Evolutionary conservation across 2,329 filamentous ascomycete species (phyloP), one percentile per base, ranked within the genome.

Genomic region (Cladosporium sphaerospermum): DNA sequence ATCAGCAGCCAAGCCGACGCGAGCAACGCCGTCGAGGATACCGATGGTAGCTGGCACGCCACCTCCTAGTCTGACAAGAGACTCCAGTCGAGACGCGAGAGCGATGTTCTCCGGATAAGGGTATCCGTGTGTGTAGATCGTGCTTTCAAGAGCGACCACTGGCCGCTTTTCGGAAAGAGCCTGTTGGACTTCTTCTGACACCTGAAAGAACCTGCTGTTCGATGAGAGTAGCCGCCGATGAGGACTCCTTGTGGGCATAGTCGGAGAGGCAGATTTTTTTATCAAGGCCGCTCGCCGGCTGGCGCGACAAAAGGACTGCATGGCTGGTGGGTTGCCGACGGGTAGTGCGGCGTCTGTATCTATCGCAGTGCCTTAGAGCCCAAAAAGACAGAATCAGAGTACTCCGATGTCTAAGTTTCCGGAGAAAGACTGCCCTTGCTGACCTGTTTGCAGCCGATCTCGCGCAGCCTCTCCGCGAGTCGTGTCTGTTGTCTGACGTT

Each of bases 81-180:
- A 83, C 65, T 96, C 89, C 55, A 97, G 81, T 44, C 85, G 79
- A 33, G 83, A 80, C n/a, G 89, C 88, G 11, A 99, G 77, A 18
- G 86, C 84, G 39, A 86, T 73, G 61, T 88, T 89, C 28, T 86
- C 80, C 0, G 85, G 85, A 61, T 86, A 86, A 2, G 85, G 84
- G 59, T 84, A 87, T 54, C 83, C 83, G 72, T 99, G 93, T 1
- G 93, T 99, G 71, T 99, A 97, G 62, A 99, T 97, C 4, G 93
- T 96, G 2, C 89, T 90, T 71, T 99, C 93, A 4, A 99, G 78
- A 13, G 92, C 93, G 9, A 99, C 91, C 3, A 99, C 85, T 0
- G 93, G 92, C 63, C 83, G 84, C 53, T 84, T 83, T 10, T 82
- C 80, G 40, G 81, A 76, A 45, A 96, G 70, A 37, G 91, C 92